phyloP scores from a whole-genome alignment of 208 protist genomes.

The Trypanosoma lewisi region DNA sequence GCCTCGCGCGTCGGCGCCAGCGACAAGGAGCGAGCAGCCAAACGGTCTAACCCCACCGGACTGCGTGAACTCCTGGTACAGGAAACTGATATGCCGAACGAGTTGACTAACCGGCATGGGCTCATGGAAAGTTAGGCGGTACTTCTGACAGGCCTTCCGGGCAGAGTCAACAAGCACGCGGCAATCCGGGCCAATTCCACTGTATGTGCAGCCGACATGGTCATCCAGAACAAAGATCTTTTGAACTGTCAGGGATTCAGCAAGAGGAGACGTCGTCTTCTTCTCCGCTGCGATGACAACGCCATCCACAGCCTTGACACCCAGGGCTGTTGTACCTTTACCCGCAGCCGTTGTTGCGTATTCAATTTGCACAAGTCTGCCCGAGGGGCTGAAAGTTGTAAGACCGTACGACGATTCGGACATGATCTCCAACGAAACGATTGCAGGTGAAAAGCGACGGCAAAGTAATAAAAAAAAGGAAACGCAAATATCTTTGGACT shows the following conservation, averaged over 20 bases:
- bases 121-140: conserved; percentile 93
- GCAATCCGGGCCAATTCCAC: conserved; percentile 98
- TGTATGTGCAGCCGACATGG: conserved; percentile 97
- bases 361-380: conserved; percentile 99
- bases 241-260: conserved; percentile 93
- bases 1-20: conserved; percentile 94
- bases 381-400: conserved; percentile 99
- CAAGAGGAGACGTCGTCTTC: conserved; percentile 94
- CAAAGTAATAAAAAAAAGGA: conserved; percentile 23
- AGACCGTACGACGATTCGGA: conserved; percentile 97
- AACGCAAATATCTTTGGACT: conserved; percentile 9
- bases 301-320: conserved; percentile 95
- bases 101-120: conserved; percentile 95
- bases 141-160: conserved; percentile 95
- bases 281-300: conserved; percentile 99
- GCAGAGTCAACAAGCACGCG: conserved; percentile 96
- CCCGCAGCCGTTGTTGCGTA: conserved; percentile 98
- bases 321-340: conserved; percentile 91
- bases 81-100: conserved; percentile 95
- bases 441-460: conserved; percentile 3
- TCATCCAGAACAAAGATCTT: conserved; percentile 95
- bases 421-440: conserved; percentile 39
- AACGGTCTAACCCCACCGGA: conserved; percentile 99
- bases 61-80: conserved; percentile 99
- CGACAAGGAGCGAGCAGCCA: conserved; percentile 99